Conservation (phyloP, 306 rosid species). For the Castanea crenata region DNA sequence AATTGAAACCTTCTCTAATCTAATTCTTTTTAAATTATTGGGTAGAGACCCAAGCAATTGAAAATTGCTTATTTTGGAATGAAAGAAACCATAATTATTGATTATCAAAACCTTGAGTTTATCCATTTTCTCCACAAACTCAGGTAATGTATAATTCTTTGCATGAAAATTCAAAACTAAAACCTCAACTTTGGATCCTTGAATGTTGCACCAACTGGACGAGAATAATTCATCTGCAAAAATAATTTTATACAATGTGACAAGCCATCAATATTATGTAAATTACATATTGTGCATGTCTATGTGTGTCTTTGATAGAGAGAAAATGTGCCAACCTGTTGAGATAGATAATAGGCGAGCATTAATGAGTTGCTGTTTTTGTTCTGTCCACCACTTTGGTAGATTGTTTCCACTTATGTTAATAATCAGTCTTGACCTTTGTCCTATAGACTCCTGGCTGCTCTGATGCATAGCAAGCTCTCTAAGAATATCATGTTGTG, state of each 20-base stretch:
- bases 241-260: not conserved
- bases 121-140: constrained; percentile 38
- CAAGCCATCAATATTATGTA: not conserved
- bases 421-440: constrained; percentile 43
- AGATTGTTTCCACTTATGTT: constrained; percentile 35
- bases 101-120: constrained; percentile 46
- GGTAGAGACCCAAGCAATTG: constrained; percentile 30
- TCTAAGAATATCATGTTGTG: constrained; percentile 61
- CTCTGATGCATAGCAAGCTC: constrained; percentile 54
- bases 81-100: constrained; percentile 38
- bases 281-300: not conserved
- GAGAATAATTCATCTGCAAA: constrained; percentile 54
- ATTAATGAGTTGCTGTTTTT: constrained; percentile 28
- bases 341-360: constrained; percentile 53
- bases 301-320: not conserved
- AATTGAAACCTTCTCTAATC: constrained; percentile 38
- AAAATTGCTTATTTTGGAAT: constrained; percentile 30
- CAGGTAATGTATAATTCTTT: constrained; percentile 44
- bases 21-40: constrained; percentile 45
- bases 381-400: constrained; percentile 54
- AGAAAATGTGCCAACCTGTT: constrained; percentile 47
- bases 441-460: constrained; percentile 26
- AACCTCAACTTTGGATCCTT: constrained; percentile 52
- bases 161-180: constrained; percentile 49
- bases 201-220: constrained; percentile 46